Base-by-base conservation (phyloP, 371 early-diverging fungal species). In the Actinomucor elegans region DNA sequence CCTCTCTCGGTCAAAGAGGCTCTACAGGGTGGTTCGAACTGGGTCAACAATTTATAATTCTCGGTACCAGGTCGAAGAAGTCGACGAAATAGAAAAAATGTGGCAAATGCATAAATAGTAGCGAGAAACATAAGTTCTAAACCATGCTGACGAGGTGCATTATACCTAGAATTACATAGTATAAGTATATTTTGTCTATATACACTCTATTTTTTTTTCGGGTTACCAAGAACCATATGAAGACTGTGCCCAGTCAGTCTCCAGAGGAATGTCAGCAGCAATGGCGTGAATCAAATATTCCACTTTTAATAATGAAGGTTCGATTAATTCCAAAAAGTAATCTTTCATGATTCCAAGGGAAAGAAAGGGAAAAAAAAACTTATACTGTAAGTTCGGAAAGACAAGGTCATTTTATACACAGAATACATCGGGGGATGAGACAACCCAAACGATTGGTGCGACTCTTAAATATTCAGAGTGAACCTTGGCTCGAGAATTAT, bases 111-210 rank as follows among this genome's bases (percentile, higher is more conserved):
- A 66, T 80, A 83, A 4, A 74, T 32, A 2, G 47, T 56, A 12
- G 83, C 79, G 29, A 79, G 65, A 33, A 74, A 66, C 6, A 83
- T 29, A 11, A 86, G 64, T 43, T 86, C 85, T 31, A 79, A 54
- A 0, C 62, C 82, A 61, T 86, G 86, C 40, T 80, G 85, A 21
- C 75, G 68, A 51, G 86, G 86, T 21, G 75, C 71, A 18, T 84
- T 75, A 38, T 80, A 84, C 84, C 84, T 84, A 29, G 0, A 11
- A 40, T 12, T 5, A 3, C 3, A 23, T 47, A 24, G n/a, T 34
- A 14, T 14, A 41, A 1, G 20, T 27, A 42, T 6, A 23, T 28
- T 37, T 14, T 41, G n/a, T 47, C 0, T 38, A n/a, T n/a, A n/a
- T n/a, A n/a, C n/a, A n/a, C n/a, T n/a, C n/a, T n/a, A n/a, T n/a